Evolutionary conservation across 805 yeast species (phyloP).

Genomic region (Saturnispora halmiae): DNA sequence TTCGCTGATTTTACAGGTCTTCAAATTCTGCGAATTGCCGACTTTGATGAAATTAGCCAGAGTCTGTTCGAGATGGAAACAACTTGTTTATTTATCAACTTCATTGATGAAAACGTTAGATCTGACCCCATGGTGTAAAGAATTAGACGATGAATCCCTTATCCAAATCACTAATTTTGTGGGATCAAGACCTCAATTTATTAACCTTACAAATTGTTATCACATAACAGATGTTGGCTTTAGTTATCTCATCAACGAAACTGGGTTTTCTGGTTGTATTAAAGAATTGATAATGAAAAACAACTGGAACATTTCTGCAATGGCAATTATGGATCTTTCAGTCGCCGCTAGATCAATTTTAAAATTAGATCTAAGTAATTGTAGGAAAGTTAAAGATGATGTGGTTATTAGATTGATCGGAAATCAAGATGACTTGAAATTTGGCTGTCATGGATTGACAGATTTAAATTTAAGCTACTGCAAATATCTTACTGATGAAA

Average conservation of each 20-base stretch:
- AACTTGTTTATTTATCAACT: constrained; percentile 48
- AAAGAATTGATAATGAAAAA: constrained; percentile 50
- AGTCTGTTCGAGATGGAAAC: constrained; percentile 63
- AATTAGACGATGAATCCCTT: constrained; percentile 48
- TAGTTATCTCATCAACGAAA: constrained; percentile 57
- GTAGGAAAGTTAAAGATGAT: constrained; percentile 64
- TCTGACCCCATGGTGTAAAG: constrained; percentile 52
- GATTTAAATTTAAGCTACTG: constrained; percentile 60
- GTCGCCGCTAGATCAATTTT: constrained; percentile 52
- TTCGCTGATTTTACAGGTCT: constrained; percentile 43
- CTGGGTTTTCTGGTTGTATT: constrained; percentile 57
- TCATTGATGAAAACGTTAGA: constrained; percentile 45
- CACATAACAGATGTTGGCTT: constrained; percentile 73
- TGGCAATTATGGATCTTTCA: constrained; percentile 74
- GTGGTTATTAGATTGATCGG: constrained; percentile 65
- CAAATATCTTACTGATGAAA: constrained; percentile 60
- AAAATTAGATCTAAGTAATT: constrained; percentile 59
- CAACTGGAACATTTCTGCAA: constrained; percentile 70
- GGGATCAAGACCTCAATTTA: constrained; percentile 52
- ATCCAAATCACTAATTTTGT: constrained; percentile 57
- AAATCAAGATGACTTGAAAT: constrained; percentile 27
- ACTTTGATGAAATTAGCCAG: constrained; percentile 50
- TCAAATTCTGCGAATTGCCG: constrained; percentile 45
- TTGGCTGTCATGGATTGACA: constrained; percentile 52
- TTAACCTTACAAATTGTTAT: constrained; percentile 64